A percentile compares a stretch with the other conserved stretches of the same genome.
These are phyloP conservation scores for Phytophthora pluvialis DNA, from an alignment of 352 stramenopile species.

Conservation along the genomic window DNA sequence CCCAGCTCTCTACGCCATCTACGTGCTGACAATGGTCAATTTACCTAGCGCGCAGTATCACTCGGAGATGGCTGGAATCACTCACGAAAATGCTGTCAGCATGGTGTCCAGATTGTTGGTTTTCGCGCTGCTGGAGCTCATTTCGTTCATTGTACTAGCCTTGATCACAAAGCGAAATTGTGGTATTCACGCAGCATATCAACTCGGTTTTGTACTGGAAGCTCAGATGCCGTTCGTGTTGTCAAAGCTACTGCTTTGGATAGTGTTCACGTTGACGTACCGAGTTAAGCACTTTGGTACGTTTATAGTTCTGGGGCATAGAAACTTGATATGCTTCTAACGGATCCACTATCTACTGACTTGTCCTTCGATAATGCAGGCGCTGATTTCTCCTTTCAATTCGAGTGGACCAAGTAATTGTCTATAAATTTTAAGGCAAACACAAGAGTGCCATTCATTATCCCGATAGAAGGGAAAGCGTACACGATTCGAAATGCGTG, in stretches of 20 bases:
- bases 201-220: slow-evolving; percentile 37
- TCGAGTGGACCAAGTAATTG: no score
- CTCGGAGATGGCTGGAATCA: slow-evolving; percentile 22
- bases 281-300: slow-evolving; percentile 21
- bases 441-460: no score
- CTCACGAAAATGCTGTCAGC: background rate
- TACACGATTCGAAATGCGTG: no score
- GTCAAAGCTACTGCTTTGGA: slow-evolving; percentile 16
- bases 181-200: slow-evolving; percentile 14
- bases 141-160: slow-evolving; percentile 1
- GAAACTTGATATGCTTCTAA: no score
- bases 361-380: no score
- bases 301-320: no score
- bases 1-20: slow-evolving; percentile 32
- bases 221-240: slow-evolving; percentile 12
- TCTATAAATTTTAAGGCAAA: no score
- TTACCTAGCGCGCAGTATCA: slow-evolving; percentile 33
- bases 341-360: no score
- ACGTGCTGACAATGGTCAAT: slow-evolving; percentile 16
- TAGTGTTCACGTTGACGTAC: slow-evolving; percentile 11
- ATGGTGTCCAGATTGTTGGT: background rate
- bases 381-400: no score
- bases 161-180: slow-evolving; percentile 13
- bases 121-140: background rate
- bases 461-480: no score